These are phyloP conservation scores for Spergularia bocconei DNA, from an alignment of 148 eudicot species.

Conservation along the genomic window DNA sequence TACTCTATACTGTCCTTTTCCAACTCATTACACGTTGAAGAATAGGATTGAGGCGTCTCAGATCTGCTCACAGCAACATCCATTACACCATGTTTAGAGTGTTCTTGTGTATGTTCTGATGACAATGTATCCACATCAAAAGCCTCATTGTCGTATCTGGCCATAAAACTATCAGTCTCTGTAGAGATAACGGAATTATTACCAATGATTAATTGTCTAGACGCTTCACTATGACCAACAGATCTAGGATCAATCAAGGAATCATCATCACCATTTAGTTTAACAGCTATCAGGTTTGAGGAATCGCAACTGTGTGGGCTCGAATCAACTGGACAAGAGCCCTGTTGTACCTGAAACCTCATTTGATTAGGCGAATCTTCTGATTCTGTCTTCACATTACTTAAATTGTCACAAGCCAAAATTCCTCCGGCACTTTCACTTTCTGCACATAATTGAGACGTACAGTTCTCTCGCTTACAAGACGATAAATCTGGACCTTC, in stretches of 20 bases:
- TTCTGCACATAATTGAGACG: conserved; percentile 2
- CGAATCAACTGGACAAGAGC: conserved; percentile 13
- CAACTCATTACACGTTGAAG: conserved; percentile 3
- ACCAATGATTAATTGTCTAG: conserved; percentile 1
- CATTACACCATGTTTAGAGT: not conserved
- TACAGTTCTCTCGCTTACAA: not conserved
- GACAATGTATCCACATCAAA: conserved; percentile 6
- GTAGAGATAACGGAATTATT: conserved; percentile 4
- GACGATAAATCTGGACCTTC: conserved; percentile 17
- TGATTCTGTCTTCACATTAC: not conserved
- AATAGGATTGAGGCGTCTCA: conserved; percentile 1
- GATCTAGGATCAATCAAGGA: not conserved
- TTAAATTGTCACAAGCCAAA: conserved; percentile 3
- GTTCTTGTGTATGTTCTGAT: conserved; percentile 13
- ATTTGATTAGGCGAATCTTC: conserved; percentile 11
- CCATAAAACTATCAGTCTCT: not conserved
- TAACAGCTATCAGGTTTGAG: conserved; percentile 6
- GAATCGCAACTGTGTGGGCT: not conserved
- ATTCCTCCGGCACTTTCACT: conserved; percentile 15
- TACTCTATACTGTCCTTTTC: not conserved
- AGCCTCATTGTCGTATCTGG: conserved; percentile 18
- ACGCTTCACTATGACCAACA: not conserved
- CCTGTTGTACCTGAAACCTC: conserved; percentile 3
- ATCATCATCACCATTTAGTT: conserved; percentile 15
- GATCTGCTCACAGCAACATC: not conserved